Base-by-base conservation (phyloP, 1,284 basidiomycete species). In the Quambalaria eucalypti region DNA sequence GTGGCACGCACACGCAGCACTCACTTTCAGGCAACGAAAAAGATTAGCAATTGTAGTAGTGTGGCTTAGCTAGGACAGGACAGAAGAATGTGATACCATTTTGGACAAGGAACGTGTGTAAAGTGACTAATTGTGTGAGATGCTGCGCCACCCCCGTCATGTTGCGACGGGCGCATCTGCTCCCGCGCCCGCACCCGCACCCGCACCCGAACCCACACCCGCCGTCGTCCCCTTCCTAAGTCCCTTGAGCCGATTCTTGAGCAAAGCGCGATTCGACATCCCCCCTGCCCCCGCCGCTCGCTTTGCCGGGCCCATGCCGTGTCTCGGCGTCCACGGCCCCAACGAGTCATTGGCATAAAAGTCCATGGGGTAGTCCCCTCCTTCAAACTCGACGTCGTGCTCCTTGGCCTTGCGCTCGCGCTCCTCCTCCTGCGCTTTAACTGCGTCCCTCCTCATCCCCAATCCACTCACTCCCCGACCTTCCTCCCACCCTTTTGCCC, bases 291-390 rank as follows among this genome's bases (percentile, higher is more conserved):
- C 57, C 1, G 52, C 51, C 6, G 55, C 44, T 53, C 60, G 64
- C 56, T 66, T 68, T 2, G 54, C 57, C 2, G 48, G 50, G 1
- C 67, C 74, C 51, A 76, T 66, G 5, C 74, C 76, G 50, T 71
- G 76, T 16, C 76, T 59, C 9, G 78, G 78, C 26, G 78, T 78
- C 78, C 78, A 78, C 12, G 71, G 62, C 58, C 75, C 76, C 82
- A 81, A 28, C 83, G 84, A 56, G 80, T 71, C 9, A 84, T 86
- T 88, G 44, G 83, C 82, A 69, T 97, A 98, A 76, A 97, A 98
- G 77, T 98, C 89, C 93, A 98, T 98, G 1, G 90, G 87, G 77
- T 98, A 98, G 54, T 74, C 30, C 76, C 77, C 30, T 79, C 80
- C 59, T 28, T 78, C 56, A 52, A 52, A 21, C 21, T 77, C 77